Evolutionary conservation across 1,139 yeast genomes (phyloP).

Genomic region (Kluyveromyces sp.): DNA sequence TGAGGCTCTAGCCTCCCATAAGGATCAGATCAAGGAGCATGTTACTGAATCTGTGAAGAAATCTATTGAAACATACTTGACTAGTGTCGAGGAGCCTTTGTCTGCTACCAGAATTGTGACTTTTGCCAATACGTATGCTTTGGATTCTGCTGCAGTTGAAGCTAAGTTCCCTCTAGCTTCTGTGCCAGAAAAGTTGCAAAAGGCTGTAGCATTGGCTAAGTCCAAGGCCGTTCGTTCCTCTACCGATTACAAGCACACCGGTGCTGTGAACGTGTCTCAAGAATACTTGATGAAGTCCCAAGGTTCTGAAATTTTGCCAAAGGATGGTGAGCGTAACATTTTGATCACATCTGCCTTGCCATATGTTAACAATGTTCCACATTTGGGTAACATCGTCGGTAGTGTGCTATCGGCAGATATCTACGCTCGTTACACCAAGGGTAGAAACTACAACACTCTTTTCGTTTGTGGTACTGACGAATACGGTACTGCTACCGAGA

Average conservation of each 20-base stretch:
- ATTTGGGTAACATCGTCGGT: constrained; percentile 93
- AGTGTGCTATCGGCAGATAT: constrained; percentile 93
- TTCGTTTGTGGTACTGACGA: constrained; percentile 97
- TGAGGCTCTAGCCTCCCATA: constrained; percentile 21
- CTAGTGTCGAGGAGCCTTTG: constrained; percentile 17
- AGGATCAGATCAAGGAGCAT: constrained; percentile 16
- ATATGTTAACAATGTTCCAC: constrained; percentile 96
- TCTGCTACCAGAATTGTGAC: constrained; percentile 30
- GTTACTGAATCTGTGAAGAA: constrained; percentile 28
- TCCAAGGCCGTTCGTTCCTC: constrained; percentile 29
- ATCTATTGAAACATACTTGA: constrained; percentile 27
- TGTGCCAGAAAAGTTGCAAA: constrained; percentile 37
- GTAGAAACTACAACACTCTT: constrained; percentile 79
- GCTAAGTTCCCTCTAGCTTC: constrained; percentile 16
- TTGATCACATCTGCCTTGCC: constrained; percentile 94
- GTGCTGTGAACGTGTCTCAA: constrained; percentile 40
- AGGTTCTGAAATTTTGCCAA: constrained; percentile 44
- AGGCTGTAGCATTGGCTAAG: constrained; percentile 33
- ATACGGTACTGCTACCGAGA: constrained; percentile 98
- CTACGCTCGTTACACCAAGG: constrained; percentile 81
- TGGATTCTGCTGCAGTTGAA: constrained; percentile 24
- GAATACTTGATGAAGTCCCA: constrained; percentile 36
- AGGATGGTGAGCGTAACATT: constrained; percentile 64
- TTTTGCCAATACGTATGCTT: constrained; percentile 32
- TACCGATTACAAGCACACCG: constrained; percentile 46